phyloP scores from a whole-genome alignment of 1,139 yeast species.

The Suhomyces kunorum region DNA sequence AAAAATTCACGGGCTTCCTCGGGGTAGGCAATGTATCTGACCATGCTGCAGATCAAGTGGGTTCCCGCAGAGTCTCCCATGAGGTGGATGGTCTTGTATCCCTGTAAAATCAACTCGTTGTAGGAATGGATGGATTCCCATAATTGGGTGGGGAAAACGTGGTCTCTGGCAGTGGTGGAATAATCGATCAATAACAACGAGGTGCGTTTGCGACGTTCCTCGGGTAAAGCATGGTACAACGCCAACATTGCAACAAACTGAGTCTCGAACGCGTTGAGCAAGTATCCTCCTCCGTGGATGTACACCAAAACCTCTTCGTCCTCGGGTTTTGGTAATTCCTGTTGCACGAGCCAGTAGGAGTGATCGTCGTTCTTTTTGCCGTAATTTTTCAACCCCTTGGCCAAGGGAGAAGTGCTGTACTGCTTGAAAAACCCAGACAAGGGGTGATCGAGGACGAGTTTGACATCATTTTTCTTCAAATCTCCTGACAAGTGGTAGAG shows the following conservation, averaged over 20 bases:
- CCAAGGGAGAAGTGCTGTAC: constrained; percentile 14
- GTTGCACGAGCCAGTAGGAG: constrained; percentile 20
- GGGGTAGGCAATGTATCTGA: constrained; percentile 37
- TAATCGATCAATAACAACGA: constrained; percentile 43
- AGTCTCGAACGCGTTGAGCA: constrained; percentile 30
- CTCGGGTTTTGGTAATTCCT: constrained; percentile 11
- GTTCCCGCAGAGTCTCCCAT: constrained; percentile 54
- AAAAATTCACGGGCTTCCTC: constrained; percentile 29
- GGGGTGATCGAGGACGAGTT: constrained; percentile 14
- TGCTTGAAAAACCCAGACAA: constrained; percentile 13
- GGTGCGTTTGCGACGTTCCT: constrained; percentile 20
- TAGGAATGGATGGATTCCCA: constrained; percentile 35
- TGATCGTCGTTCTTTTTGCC: constrained; percentile 17
- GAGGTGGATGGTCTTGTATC: constrained; percentile 35
- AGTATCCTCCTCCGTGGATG: constrained; percentile 50
- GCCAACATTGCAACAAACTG: constrained; percentile 31
- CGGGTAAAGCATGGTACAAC: constrained; percentile 26
- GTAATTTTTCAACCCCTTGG: constrained; percentile 16
- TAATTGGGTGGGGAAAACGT: constrained; percentile 43
- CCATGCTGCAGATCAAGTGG: constrained; percentile 36
- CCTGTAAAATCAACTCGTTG: constrained; percentile 27
- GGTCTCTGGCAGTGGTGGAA: constrained; percentile 32
- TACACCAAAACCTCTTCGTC: constrained; percentile 14
- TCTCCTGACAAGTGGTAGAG: constrained; percentile 30
- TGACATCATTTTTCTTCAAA: constrained; percentile 16